phyloP scores from a whole-genome alignment of 495 filamentous ascomycete genomes.

The Neurospora africana region DNA sequence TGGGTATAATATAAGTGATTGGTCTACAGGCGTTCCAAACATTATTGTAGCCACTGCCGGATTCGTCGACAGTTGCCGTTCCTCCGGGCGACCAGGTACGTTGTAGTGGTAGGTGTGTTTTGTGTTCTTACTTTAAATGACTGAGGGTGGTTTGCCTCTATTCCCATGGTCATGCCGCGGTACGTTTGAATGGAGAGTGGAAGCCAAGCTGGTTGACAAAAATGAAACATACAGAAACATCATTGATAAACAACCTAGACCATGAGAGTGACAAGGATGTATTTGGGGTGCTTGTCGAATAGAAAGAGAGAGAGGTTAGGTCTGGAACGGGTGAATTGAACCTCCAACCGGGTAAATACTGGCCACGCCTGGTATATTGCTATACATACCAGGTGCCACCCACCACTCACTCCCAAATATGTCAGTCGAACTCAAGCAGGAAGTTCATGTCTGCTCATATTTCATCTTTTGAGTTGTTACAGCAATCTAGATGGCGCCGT shows the following conservation, averaged over 20 bases:
- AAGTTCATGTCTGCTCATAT: constrained; percentile 6
- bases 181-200: not conserved
- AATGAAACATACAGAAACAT: not conserved
- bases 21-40: constrained; percentile 17
- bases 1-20: constrained; percentile 30
- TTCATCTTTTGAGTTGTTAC: not conserved
- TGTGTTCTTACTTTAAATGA: not conserved
- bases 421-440: not conserved
- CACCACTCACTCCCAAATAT: not conserved
- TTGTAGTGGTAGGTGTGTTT: not conserved
- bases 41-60: constrained; percentile 30
- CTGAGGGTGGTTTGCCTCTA: not conserved
- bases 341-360: constrained; percentile 15
- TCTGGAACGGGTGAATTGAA: constrained; percentile 4
- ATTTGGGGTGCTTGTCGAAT: not conserved
- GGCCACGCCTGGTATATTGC: constrained; percentile 1
- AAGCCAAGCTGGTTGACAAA: not conserved
- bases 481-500: not conserved
- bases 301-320: not conserved
- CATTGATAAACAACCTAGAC: not conserved
- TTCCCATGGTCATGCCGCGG: not conserved
- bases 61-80: constrained; percentile 30
- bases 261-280: not conserved
- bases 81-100: constrained; percentile 18
- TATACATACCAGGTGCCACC: not conserved